Conservation (phyloP, 148 eudicot genomes). For the Mesembryanthemum crystallinum region DNA sequence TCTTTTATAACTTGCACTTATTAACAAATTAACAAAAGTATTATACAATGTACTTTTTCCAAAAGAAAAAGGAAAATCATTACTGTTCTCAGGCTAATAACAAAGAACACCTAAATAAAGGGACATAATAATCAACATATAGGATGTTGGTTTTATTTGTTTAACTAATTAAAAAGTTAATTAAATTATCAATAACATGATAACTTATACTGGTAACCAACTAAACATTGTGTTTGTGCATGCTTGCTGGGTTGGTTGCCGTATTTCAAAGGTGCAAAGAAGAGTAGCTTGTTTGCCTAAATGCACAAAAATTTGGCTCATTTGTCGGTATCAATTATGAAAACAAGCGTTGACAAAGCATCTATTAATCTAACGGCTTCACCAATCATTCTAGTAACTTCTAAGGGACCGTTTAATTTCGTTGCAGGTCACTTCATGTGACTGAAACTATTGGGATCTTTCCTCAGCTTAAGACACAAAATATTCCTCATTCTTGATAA, state of each 20-base stretch:
- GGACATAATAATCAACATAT: not conserved
- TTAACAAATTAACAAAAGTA: not conserved
- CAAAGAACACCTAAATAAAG: not conserved
- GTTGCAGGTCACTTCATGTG: not conserved
- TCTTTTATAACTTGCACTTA: not conserved
- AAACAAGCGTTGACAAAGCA: not conserved
- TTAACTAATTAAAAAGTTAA: too few relatives aligned
- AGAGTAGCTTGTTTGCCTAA: not conserved
- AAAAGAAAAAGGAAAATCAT: too few relatives aligned
- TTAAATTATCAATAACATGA: too few relatives aligned
- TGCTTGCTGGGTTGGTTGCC: conserved; percentile 17
- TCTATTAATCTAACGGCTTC: conserved; percentile 1
- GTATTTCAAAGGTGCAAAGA: conserved; percentile 3
- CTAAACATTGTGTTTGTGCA: conserved; percentile 1
- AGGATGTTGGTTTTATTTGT: too few relatives aligned
- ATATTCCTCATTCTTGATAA: not conserved
- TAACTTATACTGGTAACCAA: too few relatives aligned
- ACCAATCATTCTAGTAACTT: not conserved
- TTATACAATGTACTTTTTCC: not conserved
- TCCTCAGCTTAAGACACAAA: too few relatives aligned
- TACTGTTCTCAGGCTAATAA: too few relatives aligned
- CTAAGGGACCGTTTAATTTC: not conserved
- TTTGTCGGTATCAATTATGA: conserved; percentile 4
- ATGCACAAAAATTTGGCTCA: not conserved
- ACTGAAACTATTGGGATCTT: too few relatives aligned